These are phyloP conservation scores for Penicillium sp. DNA, from an alignment of 2,329 filamentous ascomycete genomes.

Conservation along the genomic window DNA sequence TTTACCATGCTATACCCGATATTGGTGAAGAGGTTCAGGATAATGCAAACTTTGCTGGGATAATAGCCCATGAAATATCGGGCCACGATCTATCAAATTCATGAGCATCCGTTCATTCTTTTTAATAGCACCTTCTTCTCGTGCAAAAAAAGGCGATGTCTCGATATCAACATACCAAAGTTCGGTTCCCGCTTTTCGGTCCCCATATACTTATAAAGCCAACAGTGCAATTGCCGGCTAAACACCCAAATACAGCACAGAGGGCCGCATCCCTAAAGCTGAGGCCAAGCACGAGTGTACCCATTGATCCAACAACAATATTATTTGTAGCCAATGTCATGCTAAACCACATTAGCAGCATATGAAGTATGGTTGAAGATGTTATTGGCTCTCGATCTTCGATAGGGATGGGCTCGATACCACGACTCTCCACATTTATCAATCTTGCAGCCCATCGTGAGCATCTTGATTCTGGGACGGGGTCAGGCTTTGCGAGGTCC, in stretches of 20 bases:
- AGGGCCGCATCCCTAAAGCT: slow-evolving; percentile 44
- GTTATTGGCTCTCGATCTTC: slow-evolving; percentile 31
- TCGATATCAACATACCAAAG: slow-evolving; percentile 34
- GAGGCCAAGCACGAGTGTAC: slow-evolving; percentile 41
- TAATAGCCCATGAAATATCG: slow-evolving; percentile 48
- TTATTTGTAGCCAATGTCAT: slow-evolving; percentile 45
- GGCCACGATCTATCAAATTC: slow-evolving; percentile 35
- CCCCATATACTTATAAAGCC: slow-evolving; percentile 47
- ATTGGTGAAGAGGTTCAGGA: slow-evolving; percentile 45
- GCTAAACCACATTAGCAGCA: slow-evolving; percentile 42
- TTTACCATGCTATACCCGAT: slow-evolving; percentile 47
- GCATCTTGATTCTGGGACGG: slow-evolving; percentile 17
- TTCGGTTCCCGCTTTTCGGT: slow-evolving; percentile 44
- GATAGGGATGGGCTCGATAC: slow-evolving; percentile 30
- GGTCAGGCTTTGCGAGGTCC: slow-evolving; percentile 11
- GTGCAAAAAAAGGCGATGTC: neutral
- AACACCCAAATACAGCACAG: slow-evolving; percentile 40
- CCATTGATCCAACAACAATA: slow-evolving; percentile 44
- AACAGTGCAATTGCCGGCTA: slow-evolving; percentile 36
- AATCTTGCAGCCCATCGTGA: slow-evolving; percentile 27
- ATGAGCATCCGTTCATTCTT: slow-evolving; percentile 11
- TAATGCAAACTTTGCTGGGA: slow-evolving; percentile 42
- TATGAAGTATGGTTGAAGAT: slow-evolving; percentile 29
- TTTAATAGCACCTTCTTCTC: neutral
- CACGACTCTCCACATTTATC: slow-evolving; percentile 28